Percentiles rank a stretch among this genome's conserved stretches.
Evolutionary conservation across 163 green algal genomes (phyloP).

Genomic region (Chlorella variabilis): DNA sequence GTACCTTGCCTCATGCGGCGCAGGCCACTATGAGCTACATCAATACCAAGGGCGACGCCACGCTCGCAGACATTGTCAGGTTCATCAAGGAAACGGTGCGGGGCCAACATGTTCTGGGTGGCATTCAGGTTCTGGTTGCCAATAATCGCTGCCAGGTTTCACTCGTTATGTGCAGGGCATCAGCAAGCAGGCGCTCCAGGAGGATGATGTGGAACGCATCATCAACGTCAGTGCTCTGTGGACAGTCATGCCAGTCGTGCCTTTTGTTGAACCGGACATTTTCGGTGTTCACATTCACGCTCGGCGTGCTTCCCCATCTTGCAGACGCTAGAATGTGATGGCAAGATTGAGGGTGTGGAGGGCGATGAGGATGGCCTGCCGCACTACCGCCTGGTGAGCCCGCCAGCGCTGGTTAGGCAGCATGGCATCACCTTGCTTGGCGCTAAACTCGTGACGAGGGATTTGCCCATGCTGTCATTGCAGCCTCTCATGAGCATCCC

Average conservation of each 20-base stretch:
- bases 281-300: too few relatives aligned
- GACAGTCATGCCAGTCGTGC: too few relatives aligned
- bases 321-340: constrained; percentile 87
- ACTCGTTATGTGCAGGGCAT: constrained; percentile 70
- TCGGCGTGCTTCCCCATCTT: too few relatives aligned
- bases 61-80: constrained; percentile 67
- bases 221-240: constrained; percentile 13
- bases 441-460: too few relatives aligned
- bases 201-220: constrained; percentile 83
- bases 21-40: constrained; percentile 72
- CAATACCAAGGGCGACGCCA: constrained; percentile 56
- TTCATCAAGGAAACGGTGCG: constrained; percentile 70
- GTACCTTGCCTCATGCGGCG: not conserved
- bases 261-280: too few relatives aligned
- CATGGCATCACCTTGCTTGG: too few relatives aligned
- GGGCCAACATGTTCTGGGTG: not conserved
- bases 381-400: constrained; percentile 34
- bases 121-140: too few relatives aligned
- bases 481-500: constrained; percentile 44
- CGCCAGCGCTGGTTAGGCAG: too few relatives aligned
- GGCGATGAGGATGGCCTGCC: constrained; percentile 28
- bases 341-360: constrained; percentile 54
- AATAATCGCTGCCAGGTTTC: too few relatives aligned
- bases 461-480: too few relatives aligned
- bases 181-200: constrained; percentile 75